Base-by-base conservation (phyloP, 345 rosid species). In the Eucalyptus sideroxylon region DNA sequence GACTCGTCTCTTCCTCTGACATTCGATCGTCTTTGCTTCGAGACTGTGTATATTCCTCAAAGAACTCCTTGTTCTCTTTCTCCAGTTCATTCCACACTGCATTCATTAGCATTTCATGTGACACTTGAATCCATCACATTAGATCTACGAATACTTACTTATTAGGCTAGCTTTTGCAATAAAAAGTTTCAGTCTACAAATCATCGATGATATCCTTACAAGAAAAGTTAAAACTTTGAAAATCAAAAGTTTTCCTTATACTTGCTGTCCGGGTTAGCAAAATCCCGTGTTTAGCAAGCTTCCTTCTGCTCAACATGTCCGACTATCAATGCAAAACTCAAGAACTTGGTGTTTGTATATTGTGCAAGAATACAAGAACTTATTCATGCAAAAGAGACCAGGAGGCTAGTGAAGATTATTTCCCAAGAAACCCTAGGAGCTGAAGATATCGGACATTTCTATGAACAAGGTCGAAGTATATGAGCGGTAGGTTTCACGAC, bases 1-100 rank as follows among this genome's bases (percentile, higher is more conserved):
- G 91, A 89, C 93, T 94, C 87, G 98, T 97, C 94, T 96, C 98
- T 92, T 96, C 97, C 91, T 94, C 96, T 11, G 99, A 94, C 97
- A 97, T 95, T 59, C 93, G 92, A 50, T 94, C 97, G 44, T 94
- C 93, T 91, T 95, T 94, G 95, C 92, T 89, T 88, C 93, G 97
- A 27, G 94, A 94, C 90, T 92, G 90, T 34, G 93, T 94, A 87
- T 97, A 97, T 16, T 91, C 95, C 93, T 95, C 94, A 88, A 97
- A 97, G 95, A 97, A 96, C 50, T 95, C 97, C 95, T 93, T 96
- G 94, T 97, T 97, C 92, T 96, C 99, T 90, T 96, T 97, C 95
- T 95, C 98, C 56, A 97, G 90, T 89, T 96, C 99, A 56, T 93
- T 96, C 99, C 99, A 97, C 87, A 97, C 99, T 97, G 93, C 67